phyloP scores from a whole-genome alignment of 805 yeast genomes.

The Ogataea angusta region DNA sequence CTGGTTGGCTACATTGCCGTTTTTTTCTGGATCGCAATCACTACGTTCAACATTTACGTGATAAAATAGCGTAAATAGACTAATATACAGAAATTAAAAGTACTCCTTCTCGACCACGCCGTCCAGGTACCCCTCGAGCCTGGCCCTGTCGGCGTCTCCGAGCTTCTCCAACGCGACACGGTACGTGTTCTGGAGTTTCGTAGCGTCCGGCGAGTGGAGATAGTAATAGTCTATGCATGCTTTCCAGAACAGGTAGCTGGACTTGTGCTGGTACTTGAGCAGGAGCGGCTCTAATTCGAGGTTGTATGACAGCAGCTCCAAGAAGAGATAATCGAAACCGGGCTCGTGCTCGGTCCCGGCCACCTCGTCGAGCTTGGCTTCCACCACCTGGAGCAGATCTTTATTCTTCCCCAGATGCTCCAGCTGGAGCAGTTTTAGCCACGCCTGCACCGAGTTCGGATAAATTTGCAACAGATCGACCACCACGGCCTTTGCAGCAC shows the following conservation, averaged over 20 bases:
- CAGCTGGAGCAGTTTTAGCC: constrained; percentile 41
- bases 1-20: constrained; percentile 36
- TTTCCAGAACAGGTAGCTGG: constrained; percentile 24
- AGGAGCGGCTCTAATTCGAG: constrained; percentile 27
- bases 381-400: constrained; percentile 30
- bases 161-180: constrained; percentile 4
- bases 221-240: constrained; percentile 21
- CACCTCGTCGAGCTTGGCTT: constrained; percentile 26
- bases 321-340: constrained; percentile 36
- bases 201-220: constrained; percentile 15
- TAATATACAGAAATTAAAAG: constrained; percentile 3
- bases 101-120: constrained; percentile 8
- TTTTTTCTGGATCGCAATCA: constrained; percentile 31
- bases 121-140: constrained; percentile 1
- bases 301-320: constrained; percentile 30
- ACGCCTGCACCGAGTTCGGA: constrained; percentile 37
- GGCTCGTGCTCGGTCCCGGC: constrained; percentile 24
- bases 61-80: constrained; percentile 2
- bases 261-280: constrained; percentile 22
- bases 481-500: constrained; percentile 37
- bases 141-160: neutral
- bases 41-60: constrained; percentile 15
- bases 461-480: constrained; percentile 23
- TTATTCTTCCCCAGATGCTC: constrained; percentile 35
- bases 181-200: constrained; percentile 9